Conservation (phyloP, 225 moss, liverwort and hornwort genomes). For the Antitrichia curtipendula region DNA sequence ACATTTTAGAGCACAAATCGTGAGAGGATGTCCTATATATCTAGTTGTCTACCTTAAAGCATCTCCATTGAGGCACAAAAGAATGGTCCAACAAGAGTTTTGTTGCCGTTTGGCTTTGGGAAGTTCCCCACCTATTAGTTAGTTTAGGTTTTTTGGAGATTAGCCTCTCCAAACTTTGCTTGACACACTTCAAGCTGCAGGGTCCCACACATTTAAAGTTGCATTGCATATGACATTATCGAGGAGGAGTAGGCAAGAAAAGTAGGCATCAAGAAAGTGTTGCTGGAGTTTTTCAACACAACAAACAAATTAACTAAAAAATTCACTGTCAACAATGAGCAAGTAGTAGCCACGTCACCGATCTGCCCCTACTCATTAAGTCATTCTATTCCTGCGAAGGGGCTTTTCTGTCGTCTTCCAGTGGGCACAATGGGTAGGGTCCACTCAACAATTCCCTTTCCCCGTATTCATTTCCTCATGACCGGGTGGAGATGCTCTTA, state of each 20-base stretch:
- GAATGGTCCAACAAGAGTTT: neutral
- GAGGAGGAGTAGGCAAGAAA: no score
- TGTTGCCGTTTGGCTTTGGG: accelerated
- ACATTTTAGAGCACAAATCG: neutral
- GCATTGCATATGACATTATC: accelerated
- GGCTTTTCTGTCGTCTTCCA: no score
- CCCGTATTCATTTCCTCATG: accelerated
- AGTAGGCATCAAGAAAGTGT: no score
- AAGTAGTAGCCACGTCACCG: no score
- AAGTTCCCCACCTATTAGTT: accelerated
- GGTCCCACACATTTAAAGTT: accelerated
- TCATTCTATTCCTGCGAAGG: no score
- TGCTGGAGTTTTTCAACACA: no score
- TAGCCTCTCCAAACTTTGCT: accelerated
- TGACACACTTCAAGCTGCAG: accelerated
- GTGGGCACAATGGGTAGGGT: no score
- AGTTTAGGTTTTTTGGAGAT: accelerated
- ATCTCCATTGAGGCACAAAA: accelerated
- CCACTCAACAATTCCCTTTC: no score
- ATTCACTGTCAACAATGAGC: no score
- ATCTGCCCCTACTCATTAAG: no score
- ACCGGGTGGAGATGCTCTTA: neutral
- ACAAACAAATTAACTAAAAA: no score
- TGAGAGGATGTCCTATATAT: neutral
- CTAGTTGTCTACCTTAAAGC: neutral